phyloP scores from a whole-genome alignment of 2,329 filamentous ascomycete genomes.

The Pyrenochaeta sp. region DNA sequence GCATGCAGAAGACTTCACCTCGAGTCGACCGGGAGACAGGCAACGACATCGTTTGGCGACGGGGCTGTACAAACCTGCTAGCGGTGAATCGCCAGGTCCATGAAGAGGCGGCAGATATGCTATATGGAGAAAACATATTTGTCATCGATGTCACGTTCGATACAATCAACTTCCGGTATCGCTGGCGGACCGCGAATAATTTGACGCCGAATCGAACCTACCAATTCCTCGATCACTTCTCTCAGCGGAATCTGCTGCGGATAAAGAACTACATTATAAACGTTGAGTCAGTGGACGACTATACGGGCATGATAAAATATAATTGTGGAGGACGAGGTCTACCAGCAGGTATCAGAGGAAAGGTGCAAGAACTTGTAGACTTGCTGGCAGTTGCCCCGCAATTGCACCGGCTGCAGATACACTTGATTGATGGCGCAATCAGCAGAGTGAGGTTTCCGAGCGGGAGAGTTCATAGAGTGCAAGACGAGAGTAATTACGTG shows the following conservation, averaged over 20 bases:
- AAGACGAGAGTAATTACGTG: constrained; percentile 43
- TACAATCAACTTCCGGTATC: constrained; percentile 54
- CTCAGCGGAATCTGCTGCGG: constrained; percentile 51
- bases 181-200: constrained; percentile 54
- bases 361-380: constrained; percentile 53
- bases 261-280: constrained; percentile 55
- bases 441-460: constrained; percentile 38
- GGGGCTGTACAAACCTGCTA: constrained; percentile 53
- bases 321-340: constrained; percentile 58
- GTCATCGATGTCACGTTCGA: constrained; percentile 56
- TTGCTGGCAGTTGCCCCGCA: constrained; percentile 39
- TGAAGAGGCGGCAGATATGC: constrained; percentile 54
- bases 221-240: constrained; percentile 54
- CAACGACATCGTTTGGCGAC: constrained; percentile 53
- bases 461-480: constrained; percentile 44
- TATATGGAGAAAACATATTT: constrained; percentile 59
- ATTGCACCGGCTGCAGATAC: constrained; percentile 39
- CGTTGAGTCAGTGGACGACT: constrained; percentile 59
- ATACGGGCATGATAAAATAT: constrained; percentile 62
- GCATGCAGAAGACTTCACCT: constrained; percentile 36
- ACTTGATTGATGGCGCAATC: constrained; percentile 43
- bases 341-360: constrained; percentile 51
- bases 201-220: constrained; percentile 52
- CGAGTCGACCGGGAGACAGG: constrained; percentile 36
- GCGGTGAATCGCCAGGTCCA: constrained; percentile 53